Base-by-base conservation (phyloP, 75 land plant genomes). In the Selaginella tamariscina region DNA sequence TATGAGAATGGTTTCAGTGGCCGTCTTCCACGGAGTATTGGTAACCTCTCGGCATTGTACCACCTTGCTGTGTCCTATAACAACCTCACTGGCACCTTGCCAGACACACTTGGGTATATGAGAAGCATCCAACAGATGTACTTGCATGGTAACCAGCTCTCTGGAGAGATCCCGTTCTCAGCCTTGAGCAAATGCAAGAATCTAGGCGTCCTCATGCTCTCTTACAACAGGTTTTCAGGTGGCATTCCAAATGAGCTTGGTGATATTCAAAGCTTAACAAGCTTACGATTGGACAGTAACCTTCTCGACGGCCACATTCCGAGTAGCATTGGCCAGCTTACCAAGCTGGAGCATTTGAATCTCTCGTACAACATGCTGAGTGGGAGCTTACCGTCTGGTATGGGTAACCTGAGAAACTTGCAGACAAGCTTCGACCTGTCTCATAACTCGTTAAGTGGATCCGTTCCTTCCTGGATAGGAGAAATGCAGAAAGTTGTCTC, bases 141-240 rank as follows among this genome's bases (percentile, higher is more conserved):
- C 59, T 77, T 85, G 77, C 87, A 87, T 54, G 85, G 88, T 20
- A 87, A 87, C 65, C 23, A 39, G 24, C 77, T 87, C 60, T 80
- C 79, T 27, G 91, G 91, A 62, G 68, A 44, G 23, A 76, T 87
- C 30, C 91, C 91, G 49, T 39, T 39, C 15, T 5, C 49, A 15
- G 49, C 49, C 15, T 15, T 39, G 11, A 39, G 49, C 11, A 39
- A 15, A 15, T 39, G 49, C 15, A 5, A 5, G 49, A 5, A 39
- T 39, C 15, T 39, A 15, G 49, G 15, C 11, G 49, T 39, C 11
- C 49, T 39, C 49, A 15, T 39, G 49, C 49, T 39, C 11, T 39
- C 49, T 39, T 39, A 39, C 15, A 39, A 39, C 49, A 39, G 15
- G 49, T 39, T 39, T 5, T 5, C 5, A 39, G 49, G 49, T 5